phyloP scores from a whole-genome alignment of 2,329 filamentous ascomycete genomes.

The Cladobotryum protrusum region DNA sequence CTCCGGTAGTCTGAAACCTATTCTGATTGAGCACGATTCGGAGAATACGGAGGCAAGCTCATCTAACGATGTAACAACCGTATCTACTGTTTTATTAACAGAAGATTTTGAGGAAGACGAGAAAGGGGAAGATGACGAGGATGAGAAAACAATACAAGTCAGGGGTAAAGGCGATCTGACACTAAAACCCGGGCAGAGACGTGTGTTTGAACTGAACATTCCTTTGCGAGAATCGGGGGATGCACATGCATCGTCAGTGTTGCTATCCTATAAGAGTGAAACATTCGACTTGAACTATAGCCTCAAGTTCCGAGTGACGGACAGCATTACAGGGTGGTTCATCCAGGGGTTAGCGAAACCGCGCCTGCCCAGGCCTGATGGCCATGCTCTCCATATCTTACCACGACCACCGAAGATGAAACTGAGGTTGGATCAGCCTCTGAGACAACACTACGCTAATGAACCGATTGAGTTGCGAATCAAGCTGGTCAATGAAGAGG shows the following conservation, averaged over 20 bases:
- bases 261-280: constrained; percentile 56
- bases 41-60: constrained; percentile 9
- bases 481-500: constrained; percentile 74
- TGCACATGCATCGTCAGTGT: constrained; percentile 58
- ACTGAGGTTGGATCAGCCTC: constrained; percentile 56
- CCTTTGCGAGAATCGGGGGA: constrained; percentile 78
- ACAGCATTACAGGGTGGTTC: constrained; percentile 45
- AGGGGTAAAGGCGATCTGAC: constrained; percentile 57
- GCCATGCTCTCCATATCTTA: constrained; percentile 61
- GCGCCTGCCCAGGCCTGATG: constrained; percentile 41
- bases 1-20: constrained; percentile 50
- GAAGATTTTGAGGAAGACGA: constrained; percentile 20
- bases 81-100: constrained; percentile 23
- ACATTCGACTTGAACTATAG: constrained; percentile 63
- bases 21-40: constrained; percentile 42
- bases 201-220: constrained; percentile 65
- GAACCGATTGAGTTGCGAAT: constrained; percentile 66
- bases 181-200: constrained; percentile 59
- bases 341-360: constrained; percentile 37
- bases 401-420: constrained; percentile 91
- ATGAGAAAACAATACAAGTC: constrained; percentile 33
- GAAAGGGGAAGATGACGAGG: constrained; percentile 8
- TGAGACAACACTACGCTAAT: constrained; percentile 76
- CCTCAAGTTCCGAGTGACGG: constrained; percentile 44
- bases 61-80: constrained; percentile 12